Percentiles rank a stretch among this genome's conserved stretches.
Conservation (phyloP, 78 protist species). For the Dictyostelium purpureum region DNA sequence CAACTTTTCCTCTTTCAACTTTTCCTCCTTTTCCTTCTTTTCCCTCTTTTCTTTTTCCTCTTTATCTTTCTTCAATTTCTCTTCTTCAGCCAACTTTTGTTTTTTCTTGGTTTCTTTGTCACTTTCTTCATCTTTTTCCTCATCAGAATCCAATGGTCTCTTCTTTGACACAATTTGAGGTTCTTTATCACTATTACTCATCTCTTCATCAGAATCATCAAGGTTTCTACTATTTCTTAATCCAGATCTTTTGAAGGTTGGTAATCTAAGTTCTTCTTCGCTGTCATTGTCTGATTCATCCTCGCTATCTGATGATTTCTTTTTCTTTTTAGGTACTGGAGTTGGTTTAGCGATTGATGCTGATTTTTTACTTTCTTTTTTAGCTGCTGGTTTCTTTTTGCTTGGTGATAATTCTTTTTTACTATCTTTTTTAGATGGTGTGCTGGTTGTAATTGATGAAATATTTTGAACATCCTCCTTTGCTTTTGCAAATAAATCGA, state of each 20-base stretch:
- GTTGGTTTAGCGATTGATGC: neutral
- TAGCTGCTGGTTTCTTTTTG: neutral
- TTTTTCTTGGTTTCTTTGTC: neutral
- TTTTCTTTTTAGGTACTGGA: slow-evolving; percentile 19
- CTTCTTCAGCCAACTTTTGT: slow-evolving; percentile 7
- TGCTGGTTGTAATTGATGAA: too few species aligned
- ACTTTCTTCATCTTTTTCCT: neutral
- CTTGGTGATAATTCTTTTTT: neutral
- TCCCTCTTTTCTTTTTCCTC: neutral
- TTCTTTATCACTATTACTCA: neutral
- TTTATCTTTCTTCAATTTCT: neutral
- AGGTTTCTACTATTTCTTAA: neutral
- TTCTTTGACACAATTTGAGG: neutral
- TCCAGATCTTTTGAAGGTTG: neutral
- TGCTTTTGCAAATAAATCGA: neutral
- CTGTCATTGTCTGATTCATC: slow-evolving; percentile 11
- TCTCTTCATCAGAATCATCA: neutral
- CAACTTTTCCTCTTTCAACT: neutral
- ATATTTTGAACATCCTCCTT: too few species aligned
- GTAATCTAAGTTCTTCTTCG: neutral
- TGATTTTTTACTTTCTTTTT: neutral
- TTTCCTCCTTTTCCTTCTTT: neutral
- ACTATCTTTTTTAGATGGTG: neutral
- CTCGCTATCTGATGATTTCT: neutral
- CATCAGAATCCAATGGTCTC: neutral